Evolutionary conservation across 176 grass and related monocot species (phyloP).

Genomic region (Bonia amplexicaulis): DNA sequence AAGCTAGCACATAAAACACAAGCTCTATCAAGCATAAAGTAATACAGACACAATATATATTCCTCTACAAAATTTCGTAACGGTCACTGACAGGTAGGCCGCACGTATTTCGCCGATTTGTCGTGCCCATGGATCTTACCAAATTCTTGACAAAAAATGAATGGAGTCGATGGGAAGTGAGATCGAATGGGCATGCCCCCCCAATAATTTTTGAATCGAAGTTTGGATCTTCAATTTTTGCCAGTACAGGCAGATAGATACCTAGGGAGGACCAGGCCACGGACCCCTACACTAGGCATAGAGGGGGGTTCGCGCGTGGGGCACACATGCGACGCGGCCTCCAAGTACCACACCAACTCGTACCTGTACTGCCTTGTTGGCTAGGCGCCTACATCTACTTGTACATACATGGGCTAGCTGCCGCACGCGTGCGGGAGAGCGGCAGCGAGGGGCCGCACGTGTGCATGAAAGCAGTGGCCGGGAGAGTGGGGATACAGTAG

Average conservation of each 20-base stretch:
- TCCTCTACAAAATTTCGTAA: background rate
- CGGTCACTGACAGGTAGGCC: background rate
- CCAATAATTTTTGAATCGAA: conserved; percentile 13
- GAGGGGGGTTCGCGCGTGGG: background rate
- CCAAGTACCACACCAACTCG: background rate
- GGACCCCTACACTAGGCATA: conserved; percentile 12
- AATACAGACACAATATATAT: too few relatives aligned
- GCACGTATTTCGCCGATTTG: background rate
- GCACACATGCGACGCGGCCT: conserved; percentile 9
- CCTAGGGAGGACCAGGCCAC: background rate
- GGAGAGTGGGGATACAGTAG: background rate
- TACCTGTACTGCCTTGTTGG: background rate
- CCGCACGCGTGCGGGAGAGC: background rate
- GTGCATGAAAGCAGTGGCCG: background rate
- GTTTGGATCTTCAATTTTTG: conserved; percentile 15
- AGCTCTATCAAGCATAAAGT: background rate
- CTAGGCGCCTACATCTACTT: background rate
- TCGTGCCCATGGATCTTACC: background rate
- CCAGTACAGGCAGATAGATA: background rate
- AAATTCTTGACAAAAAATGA: background rate
- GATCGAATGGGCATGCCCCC: background rate
- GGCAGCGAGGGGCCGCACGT: background rate
- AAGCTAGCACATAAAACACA: background rate
- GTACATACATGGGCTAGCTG: background rate
- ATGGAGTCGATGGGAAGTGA: background rate